A percentile compares a stretch with the other conserved stretches of the same genome.
Evolutionary conservation across 345 rosid genomes (phyloP).

Genomic region (Ricinus communis): DNA sequence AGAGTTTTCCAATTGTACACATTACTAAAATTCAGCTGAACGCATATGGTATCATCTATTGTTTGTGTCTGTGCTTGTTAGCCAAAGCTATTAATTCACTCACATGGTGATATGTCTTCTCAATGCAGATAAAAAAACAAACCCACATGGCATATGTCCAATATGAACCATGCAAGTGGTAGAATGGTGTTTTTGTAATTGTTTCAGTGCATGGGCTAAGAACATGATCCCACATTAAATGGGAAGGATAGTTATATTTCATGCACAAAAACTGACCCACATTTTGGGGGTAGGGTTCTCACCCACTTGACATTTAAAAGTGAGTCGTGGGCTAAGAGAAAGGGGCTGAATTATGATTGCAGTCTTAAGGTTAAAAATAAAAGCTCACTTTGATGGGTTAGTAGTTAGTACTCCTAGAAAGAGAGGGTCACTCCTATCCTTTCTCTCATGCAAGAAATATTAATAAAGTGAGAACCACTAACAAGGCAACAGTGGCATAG

Average conservation of each 20-base stretch:
- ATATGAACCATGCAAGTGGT: neutral
- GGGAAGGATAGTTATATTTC: neutral
- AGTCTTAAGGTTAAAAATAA: conserved; percentile 16
- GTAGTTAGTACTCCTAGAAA: neutral
- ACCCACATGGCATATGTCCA: neutral
- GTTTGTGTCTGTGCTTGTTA: neutral
- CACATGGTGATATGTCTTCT: neutral
- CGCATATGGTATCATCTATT: neutral
- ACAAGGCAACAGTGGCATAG: too few species aligned
- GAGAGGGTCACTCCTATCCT: too few species aligned
- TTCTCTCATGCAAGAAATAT: conserved; percentile 24
- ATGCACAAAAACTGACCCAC: conserved; percentile 21
- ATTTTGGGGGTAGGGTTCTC: too few species aligned
- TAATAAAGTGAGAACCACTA: conserved; percentile 32
- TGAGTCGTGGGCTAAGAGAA: conserved; percentile 11
- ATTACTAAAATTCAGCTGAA: neutral
- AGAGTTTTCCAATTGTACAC: neutral
- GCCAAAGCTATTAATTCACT: conserved; percentile 6
- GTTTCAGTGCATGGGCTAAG: conserved; percentile 6
- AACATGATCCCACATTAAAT: conserved; percentile 3
- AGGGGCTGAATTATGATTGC: conserved; percentile 5
- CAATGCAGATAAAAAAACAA: neutral
- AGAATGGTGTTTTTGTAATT: neutral
- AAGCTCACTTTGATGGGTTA: conserved; percentile 25
- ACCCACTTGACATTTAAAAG: conserved; percentile 12